phyloP scores from a whole-genome alignment of 208 protist species.

The Leishmania lainsoni region DNA sequence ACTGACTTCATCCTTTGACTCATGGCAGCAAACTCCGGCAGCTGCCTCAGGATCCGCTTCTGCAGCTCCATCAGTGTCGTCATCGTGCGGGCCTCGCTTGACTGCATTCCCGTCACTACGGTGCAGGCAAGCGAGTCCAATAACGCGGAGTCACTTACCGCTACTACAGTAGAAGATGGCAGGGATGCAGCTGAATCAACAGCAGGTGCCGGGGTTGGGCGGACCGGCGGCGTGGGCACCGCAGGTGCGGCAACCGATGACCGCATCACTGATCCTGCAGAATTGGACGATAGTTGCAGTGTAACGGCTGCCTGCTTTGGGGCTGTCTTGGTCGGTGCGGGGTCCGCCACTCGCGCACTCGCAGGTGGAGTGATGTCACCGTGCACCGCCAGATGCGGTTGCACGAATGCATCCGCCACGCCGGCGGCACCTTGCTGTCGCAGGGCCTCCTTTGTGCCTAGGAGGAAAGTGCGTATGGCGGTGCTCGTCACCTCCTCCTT shows the following conservation, averaged over 20 bases:
- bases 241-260: neutral
- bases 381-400: neutral
- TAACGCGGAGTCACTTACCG: neutral
- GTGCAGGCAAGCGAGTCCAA: conserved; percentile 22
- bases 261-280: neutral
- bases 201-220: neutral
- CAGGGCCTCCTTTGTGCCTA: conserved; percentile 8
- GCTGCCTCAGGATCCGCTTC: conserved; percentile 67
- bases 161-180: neutral
- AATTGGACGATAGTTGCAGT: neutral
- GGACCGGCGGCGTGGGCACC: neutral
- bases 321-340: neutral
- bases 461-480: conserved; percentile 11
- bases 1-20: conserved; percentile 54
- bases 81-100: conserved; percentile 22
- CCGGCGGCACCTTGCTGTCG: conserved; percentile 4
- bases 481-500: conserved; percentile 23
- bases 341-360: neutral
- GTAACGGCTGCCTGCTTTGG: neutral
- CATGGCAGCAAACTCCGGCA: conserved; percentile 61
- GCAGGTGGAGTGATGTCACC: neutral
- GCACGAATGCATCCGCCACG: neutral
- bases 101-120: conserved; percentile 24
- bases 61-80: conserved; percentile 60
- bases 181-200: neutral